phyloP scores from a whole-genome alignment of 2,329 filamentous ascomycete species.

The Paraconiothyrium brasiliense region DNA sequence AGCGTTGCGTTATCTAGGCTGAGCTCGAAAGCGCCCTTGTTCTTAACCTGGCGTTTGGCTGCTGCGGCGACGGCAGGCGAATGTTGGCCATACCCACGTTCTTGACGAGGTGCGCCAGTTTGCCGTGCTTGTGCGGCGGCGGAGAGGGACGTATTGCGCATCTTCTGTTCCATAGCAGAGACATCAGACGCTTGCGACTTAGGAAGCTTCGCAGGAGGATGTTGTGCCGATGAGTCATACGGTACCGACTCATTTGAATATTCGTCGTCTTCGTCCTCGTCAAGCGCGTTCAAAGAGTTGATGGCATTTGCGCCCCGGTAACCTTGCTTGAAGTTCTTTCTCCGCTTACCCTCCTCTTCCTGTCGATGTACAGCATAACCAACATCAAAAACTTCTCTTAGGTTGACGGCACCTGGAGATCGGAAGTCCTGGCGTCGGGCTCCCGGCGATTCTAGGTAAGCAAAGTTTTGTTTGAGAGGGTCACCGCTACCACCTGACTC shows the following conservation, averaged over 20 bases:
- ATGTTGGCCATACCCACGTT: slow-evolving; percentile 87
- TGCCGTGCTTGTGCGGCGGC: slow-evolving; percentile 70
- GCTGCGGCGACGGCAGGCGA: slow-evolving; percentile 84
- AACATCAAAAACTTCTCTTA: slow-evolving; percentile 97
- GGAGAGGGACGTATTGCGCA: slow-evolving; percentile 82
- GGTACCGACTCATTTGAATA: slow-evolving; percentile 69
- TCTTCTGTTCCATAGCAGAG: slow-evolving; percentile 82
- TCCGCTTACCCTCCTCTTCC: slow-evolving; percentile 92
- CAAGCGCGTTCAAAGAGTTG: slow-evolving; percentile 70
- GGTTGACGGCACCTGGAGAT: slow-evolving; percentile 91
- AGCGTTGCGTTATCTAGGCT: slow-evolving; percentile 91
- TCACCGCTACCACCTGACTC: slow-evolving; percentile 31
- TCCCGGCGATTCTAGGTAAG: slow-evolving; percentile 66
- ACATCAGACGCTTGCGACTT: slow-evolving; percentile 71
- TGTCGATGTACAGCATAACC: slow-evolving; percentile 97
- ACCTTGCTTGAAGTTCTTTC: slow-evolving; percentile 82
- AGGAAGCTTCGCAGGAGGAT: slow-evolving; percentile 71
- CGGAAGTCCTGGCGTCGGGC: slow-evolving; percentile 89
- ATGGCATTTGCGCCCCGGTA: slow-evolving; percentile 72
- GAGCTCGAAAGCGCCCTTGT: slow-evolving; percentile 88
- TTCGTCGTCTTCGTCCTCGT: slow-evolving; percentile 73
- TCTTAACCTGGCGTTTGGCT: slow-evolving; percentile 80
- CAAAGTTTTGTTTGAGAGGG: slow-evolving; percentile 61
- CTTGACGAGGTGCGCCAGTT: slow-evolving; percentile 56
- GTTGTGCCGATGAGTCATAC: slow-evolving; percentile 58